Base-by-base conservation (phyloP, 768 basidiomycete genomes). In the Boletus fagicola region DNA sequence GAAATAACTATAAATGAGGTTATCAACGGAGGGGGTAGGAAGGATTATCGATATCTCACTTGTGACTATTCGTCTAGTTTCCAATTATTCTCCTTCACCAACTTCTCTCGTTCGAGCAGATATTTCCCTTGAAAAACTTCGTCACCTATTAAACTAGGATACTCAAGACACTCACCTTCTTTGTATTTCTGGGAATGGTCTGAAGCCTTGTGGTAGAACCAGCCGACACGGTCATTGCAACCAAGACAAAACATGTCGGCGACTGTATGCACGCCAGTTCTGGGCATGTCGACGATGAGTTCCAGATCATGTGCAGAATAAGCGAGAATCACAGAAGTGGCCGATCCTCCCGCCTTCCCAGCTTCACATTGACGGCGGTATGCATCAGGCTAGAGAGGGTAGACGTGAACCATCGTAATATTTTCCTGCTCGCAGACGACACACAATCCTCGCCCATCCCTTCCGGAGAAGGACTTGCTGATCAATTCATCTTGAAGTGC, bases 41-140 rank as follows among this genome's bases (percentile, higher is more conserved):
- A 45, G 12, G 9, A n/a, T 6, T 10, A 30, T 39, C 20, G n/a
- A n/a, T n/a, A 26, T 33, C 51, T 59, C 24, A 62, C 59, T 9
- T 16, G 20, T 5, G 11, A 40, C 58, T 64, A 77, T 16, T 78
- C 74, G 63, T 87, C 84, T 56, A 91, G 66, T 42, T 71, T 80
- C 90, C 90, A 93, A 26, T 82, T 81, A 65, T 93, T 93, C 68
- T 92, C 89, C 66, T 92, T 93, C 49, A 90, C 76, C 13, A 92
- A 72, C 66, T 83, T 87, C 77, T 92, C 90, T 45, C 86, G 79
- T 68, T 93, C 90, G 33, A 93, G 76, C 10, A 93, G 76, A 67
- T 88, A 93, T 70, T 92, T 92, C 13, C 88, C 90, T 92, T 53
- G 28, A 5, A 36, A n/a, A 11, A 45, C 10, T 28, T 45, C 13